These are phyloP conservation scores for Pelargonium exstipulatum DNA, from an alignment of 441 rosid genomes.

Conservation along the genomic window DNA sequence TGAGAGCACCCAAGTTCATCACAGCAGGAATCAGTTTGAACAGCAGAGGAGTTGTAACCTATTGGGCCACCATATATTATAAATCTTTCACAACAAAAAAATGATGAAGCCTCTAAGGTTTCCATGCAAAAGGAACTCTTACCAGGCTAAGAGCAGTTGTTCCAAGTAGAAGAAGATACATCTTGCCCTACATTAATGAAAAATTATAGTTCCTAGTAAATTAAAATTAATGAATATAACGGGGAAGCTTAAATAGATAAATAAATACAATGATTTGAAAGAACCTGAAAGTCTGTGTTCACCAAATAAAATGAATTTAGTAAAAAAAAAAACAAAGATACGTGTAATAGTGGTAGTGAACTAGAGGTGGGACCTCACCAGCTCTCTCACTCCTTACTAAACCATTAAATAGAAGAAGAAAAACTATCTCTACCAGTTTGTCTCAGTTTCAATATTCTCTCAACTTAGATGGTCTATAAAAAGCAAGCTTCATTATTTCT, in stretches of 20 bases:
- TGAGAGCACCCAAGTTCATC: constrained; percentile 2
- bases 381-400: no score
- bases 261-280: background rate
- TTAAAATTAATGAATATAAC: background rate
- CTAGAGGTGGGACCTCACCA: no score
- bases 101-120: background rate
- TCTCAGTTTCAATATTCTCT: no score
- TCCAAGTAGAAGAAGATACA: constrained; percentile 37
- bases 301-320: no score
- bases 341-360: no score
- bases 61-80: background rate
- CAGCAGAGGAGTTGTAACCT: constrained; percentile 4
- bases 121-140: background rate
- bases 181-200: constrained; percentile 67
- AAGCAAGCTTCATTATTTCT: no score
- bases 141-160: constrained; percentile 8
- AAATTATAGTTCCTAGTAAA: background rate
- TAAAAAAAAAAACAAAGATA: no score
- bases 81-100: background rate
- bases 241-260: background rate
- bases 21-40: constrained; percentile 6
- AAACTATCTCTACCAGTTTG: no score
- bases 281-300: no score
- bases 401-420: no score
- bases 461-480: no score